phyloP scores from a whole-genome alignment of 495 filamentous ascomycete species.

The Penicillium parvum region DNA sequence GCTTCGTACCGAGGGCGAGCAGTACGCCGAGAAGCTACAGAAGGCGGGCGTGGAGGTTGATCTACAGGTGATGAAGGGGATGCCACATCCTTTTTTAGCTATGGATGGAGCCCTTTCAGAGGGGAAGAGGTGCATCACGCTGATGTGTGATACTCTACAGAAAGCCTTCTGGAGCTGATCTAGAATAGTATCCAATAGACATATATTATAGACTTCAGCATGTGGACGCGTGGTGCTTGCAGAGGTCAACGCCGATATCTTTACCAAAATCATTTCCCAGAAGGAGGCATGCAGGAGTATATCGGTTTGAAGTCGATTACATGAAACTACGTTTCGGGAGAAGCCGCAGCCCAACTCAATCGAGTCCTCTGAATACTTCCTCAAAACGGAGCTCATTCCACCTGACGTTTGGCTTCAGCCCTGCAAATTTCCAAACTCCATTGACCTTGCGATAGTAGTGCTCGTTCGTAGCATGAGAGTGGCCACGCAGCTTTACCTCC shows the following conservation, averaged over 20 bases:
- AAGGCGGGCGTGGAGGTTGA: slow-evolving; percentile 51
- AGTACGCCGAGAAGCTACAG: slow-evolving; percentile 44
- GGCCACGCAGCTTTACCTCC: slow-evolving; percentile 39
- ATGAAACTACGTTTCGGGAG: too few relatives aligned
- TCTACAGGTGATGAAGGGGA: slow-evolving; percentile 53
- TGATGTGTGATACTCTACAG: slow-evolving; percentile 50
- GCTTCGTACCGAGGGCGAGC: slow-evolving; percentile 48
- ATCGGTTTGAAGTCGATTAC: too few relatives aligned
- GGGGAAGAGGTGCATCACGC: slow-evolving; percentile 49
- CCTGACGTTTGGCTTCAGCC: slow-evolving; percentile 63
- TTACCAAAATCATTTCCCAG: too few relatives aligned
- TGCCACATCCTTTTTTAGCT: slow-evolving; percentile 60
- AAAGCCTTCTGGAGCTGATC: slow-evolving; percentile 37
- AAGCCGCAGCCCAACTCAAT: slow-evolving; percentile 6
- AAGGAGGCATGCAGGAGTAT: too few relatives aligned
- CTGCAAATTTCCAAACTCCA: slow-evolving; percentile 80
- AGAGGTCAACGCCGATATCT: too few relatives aligned
- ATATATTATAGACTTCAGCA: not conserved
- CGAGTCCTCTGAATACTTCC: slow-evolving; percentile 34
- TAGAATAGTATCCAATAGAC: not conserved
- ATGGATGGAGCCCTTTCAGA: slow-evolving; percentile 54
- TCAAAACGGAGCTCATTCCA: slow-evolving; percentile 71
- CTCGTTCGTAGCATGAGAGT: slow-evolving; percentile 66
- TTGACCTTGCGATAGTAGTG: slow-evolving; percentile 72
- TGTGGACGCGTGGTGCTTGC: too few relatives aligned